A percentile compares a stretch with the other conserved stretches of the same genome.
Evolutionary conservation across 2,329 filamentous ascomycete genomes (phyloP).

Genomic region (Lizonia empirigonia): DNA sequence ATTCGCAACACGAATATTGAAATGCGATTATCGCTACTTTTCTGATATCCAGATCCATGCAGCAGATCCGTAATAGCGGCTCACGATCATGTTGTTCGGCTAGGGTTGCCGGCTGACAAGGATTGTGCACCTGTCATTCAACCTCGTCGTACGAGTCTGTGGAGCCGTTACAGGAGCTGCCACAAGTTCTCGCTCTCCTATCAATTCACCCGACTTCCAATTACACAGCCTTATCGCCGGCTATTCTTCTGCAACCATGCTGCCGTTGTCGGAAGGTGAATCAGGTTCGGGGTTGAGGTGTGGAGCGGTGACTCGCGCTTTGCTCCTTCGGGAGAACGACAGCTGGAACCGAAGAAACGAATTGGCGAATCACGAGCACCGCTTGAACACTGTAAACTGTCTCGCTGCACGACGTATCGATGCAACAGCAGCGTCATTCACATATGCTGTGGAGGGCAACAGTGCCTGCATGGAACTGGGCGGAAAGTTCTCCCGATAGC

Average conservation of each 20-base stretch:
- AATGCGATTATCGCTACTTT: slow-evolving; percentile 2
- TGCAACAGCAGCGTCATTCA: slow-evolving; percentile 6
- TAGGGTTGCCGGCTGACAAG: slow-evolving; percentile 10
- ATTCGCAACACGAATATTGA: not conserved
- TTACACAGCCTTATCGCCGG: not conserved
- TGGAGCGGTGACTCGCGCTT: slow-evolving; percentile 4
- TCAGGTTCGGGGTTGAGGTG: not conserved
- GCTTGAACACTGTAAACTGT: not conserved
- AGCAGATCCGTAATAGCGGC: slow-evolving; percentile 2
- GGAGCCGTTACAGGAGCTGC: not conserved
- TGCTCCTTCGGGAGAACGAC: slow-evolving; percentile 7
- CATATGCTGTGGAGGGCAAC: slow-evolving; percentile 5
- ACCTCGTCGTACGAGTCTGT: not conserved
- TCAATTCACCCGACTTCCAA: not conserved
- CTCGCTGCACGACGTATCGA: not conserved
- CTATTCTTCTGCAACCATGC: not conserved
- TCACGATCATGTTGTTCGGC: slow-evolving; percentile 12
- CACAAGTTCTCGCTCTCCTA: not conserved
- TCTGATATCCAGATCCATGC: slow-evolving; percentile 17
- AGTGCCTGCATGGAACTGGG: slow-evolving; percentile 1
- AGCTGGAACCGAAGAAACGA: not conserved
- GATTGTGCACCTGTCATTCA: slow-evolving; percentile 4
- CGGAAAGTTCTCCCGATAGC: slow-evolving; percentile 9
- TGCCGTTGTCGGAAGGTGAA: not conserved
- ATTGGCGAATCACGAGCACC: slow-evolving; percentile 13